Evolutionary conservation across 169 alveolate genomes (phyloP).

Genomic region (Plasmodium blacklocki): DNA sequence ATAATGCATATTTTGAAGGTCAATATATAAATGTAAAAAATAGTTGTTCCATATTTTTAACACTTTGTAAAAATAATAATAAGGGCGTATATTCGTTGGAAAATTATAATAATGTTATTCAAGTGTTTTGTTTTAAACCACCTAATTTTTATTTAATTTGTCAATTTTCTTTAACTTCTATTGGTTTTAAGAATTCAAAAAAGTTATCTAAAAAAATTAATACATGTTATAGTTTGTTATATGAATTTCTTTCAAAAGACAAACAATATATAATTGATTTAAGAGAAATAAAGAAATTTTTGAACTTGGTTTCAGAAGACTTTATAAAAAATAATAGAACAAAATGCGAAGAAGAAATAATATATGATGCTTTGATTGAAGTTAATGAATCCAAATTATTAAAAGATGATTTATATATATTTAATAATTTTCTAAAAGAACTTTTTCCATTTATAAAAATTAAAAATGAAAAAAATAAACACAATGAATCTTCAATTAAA

Average conservation of each 20-base stretch:
- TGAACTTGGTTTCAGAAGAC: conserved; percentile 81
- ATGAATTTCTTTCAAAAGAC: conserved; percentile 93
- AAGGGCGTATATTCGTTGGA: conserved; percentile 97
- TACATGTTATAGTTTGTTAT: conserved; percentile 93
- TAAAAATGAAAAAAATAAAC: conserved; percentile 40
- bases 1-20: conserved; percentile 55
- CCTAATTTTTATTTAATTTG: conserved; percentile 93
- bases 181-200: conserved; percentile 96
- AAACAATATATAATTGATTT: conserved; percentile 98
- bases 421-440: conserved; percentile 61
- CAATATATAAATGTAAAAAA: conserved; percentile 91
- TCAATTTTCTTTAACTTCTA: conserved; percentile 94
- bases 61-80: conserved; percentile 98
- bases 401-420: conserved; percentile 67
- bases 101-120: conserved; percentile 94
- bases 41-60: conserved; percentile 96
- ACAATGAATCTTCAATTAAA: conserved; percentile 38
- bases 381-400: conserved; percentile 67
- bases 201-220: conserved; percentile 94
- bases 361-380: conserved; percentile 66
- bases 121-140: conserved; percentile 93
- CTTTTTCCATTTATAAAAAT: conserved; percentile 59
- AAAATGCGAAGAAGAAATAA: conserved; percentile 73
- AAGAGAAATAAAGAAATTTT: conserved; percentile 95
- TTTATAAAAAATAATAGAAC: conserved; percentile 33